Evolutionary conservation across 2,329 filamentous ascomycete species (phyloP).

Genomic region (Grosmannia penicillata): DNA sequence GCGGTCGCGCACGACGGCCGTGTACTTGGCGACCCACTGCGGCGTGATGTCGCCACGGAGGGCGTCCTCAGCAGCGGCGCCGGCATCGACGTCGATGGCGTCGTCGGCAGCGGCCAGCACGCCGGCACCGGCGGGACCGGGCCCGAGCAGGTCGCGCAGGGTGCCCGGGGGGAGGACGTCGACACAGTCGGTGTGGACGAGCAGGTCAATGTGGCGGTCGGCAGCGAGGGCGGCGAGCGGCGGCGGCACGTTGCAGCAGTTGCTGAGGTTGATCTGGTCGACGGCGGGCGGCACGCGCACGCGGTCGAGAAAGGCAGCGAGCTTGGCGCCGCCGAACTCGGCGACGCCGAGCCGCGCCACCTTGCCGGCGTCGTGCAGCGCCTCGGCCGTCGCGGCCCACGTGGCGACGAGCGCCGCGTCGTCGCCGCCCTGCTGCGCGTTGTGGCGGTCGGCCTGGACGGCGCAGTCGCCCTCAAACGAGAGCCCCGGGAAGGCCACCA

Average conservation of each 20-base stretch:
- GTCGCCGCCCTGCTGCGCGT: slow-evolving; percentile 47
- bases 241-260: slow-evolving; percentile 92
- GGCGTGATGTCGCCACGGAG: slow-evolving; percentile 67
- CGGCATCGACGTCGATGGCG: slow-evolving; percentile 14
- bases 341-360: slow-evolving; percentile 70
- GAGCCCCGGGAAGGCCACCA: slow-evolving; percentile 85
- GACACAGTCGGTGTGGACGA: slow-evolving; percentile 89
- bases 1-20: slow-evolving; percentile 81
- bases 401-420: slow-evolving; percentile 49
- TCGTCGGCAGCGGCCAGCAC: slow-evolving; percentile 40
- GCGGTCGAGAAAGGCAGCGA: slow-evolving; percentile 60
- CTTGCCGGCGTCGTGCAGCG: slow-evolving; percentile 52
- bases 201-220: slow-evolving; percentile 64
- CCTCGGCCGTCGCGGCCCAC: slow-evolving; percentile 55
- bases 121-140: slow-evolving; percentile 55
- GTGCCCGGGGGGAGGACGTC: slow-evolving; percentile 82
- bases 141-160: slow-evolving; percentile 66
- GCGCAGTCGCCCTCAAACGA: slow-evolving; percentile 89
- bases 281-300: slow-evolving; percentile 64
- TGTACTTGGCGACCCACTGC: slow-evolving; percentile 95
- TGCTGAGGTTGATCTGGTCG: slow-evolving; percentile 89
- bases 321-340: slow-evolving; percentile 77
- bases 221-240: slow-evolving; percentile 76
- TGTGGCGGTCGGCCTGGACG: slow-evolving; percentile 52
- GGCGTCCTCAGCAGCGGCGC: slow-evolving; percentile 28